phyloP scores from a whole-genome alignment of 2,329 filamentous ascomycete genomes.

The Pyricularia pennisetigena region DNA sequence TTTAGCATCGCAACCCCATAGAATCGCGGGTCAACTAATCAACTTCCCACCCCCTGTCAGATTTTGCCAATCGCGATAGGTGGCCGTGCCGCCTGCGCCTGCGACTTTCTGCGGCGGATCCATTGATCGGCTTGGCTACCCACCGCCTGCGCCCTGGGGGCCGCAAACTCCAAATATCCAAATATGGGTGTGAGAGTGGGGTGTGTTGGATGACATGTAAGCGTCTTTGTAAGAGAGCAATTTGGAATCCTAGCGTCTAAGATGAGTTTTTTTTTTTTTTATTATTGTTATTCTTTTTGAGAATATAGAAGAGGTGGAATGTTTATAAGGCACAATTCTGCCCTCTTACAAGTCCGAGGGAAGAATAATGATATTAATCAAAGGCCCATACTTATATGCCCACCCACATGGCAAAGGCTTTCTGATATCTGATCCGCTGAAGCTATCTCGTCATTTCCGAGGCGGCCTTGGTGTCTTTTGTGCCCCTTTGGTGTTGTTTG shows the following conservation, averaged over 20 bases:
- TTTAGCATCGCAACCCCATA: too few species aligned
- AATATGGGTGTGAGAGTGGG: neutral
- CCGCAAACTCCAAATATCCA: neutral
- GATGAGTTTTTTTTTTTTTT: too few species aligned
- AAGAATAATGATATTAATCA: neutral
- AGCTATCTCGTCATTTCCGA: neutral
- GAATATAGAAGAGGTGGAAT: neutral
- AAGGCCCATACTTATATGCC: neutral
- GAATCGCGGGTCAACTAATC: too few species aligned
- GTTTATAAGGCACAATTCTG: neutral
- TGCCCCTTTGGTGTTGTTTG: neutral
- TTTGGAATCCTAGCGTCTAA: neutral
- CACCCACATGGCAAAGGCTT: neutral
- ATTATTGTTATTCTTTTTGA: neutral
- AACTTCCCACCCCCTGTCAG: too few species aligned
- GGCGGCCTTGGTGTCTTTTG: neutral
- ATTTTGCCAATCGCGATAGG: neutral
- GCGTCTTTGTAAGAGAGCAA: neutral
- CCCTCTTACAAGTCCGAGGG: neutral
- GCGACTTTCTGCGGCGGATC: neutral
- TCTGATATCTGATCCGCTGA: neutral
- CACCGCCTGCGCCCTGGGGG: too few species aligned
- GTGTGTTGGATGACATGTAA: neutral
- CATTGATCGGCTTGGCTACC: neutral
- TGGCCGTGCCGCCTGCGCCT: neutral